phyloP scores from a whole-genome alignment of 306 rosid genomes.

The Styphnolobium japonicum region DNA sequence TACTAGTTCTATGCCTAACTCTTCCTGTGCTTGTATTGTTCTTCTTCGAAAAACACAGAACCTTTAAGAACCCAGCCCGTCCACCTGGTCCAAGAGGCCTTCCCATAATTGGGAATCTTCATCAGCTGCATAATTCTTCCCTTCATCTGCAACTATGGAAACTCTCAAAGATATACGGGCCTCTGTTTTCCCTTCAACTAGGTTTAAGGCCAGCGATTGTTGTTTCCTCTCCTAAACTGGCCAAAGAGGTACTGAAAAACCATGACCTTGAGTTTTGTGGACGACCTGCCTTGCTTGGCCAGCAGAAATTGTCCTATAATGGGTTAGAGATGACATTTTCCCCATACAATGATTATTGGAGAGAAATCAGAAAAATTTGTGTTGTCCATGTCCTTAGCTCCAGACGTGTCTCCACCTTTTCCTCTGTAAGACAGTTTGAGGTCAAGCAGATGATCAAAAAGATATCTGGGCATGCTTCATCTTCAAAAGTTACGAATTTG shows the following conservation, averaged over 20 bases:
- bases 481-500: background rate
- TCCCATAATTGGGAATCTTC: conserved; percentile 50
- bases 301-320: conserved; percentile 35
- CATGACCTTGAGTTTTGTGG: conserved; percentile 21
- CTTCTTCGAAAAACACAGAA: background rate
- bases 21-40: background rate
- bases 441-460: background rate
- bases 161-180: conserved; percentile 35
- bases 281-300: conserved; percentile 24
- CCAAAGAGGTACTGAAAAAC: conserved; percentile 9
- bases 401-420: conserved; percentile 9
- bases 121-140: conserved; percentile 27
- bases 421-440: conserved; percentile 16
- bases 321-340: conserved; percentile 32
- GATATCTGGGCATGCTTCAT: conserved; percentile 4
- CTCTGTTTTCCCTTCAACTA: conserved; percentile 39
- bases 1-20: background rate
- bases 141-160: conserved; percentile 27
- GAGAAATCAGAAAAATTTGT: conserved; percentile 38
- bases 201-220: conserved; percentile 31
- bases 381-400: conserved; percentile 31
- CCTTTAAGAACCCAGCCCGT: background rate
- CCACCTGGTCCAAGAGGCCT: conserved; percentile 49
- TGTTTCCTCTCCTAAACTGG: conserved; percentile 22
- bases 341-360: conserved; percentile 38